Evolutionary conservation across 345 rosid genomes (phyloP).

Genomic region (Lumnitzera littorea): DNA sequence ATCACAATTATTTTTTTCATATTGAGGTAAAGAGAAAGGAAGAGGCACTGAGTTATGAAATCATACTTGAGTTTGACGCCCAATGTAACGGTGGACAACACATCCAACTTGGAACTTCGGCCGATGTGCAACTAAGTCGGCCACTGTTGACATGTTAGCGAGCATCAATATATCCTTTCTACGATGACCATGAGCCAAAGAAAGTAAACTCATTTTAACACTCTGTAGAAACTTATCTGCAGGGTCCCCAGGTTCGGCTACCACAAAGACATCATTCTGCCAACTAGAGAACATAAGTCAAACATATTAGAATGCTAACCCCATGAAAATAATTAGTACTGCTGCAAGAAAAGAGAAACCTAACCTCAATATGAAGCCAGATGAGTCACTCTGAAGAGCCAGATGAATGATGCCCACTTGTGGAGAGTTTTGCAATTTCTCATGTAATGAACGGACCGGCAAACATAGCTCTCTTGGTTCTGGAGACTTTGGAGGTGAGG

Average conservation of each 20-base stretch:
- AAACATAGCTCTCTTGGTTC: conserved; percentile 60
- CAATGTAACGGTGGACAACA: conserved; percentile 77
- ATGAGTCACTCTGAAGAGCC: conserved; percentile 77
- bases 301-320: conserved; percentile 18
- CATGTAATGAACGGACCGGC: conserved; percentile 72
- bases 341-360: conserved; percentile 5
- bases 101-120: conserved; percentile 89
- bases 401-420: conserved; percentile 93
- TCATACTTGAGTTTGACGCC: conserved; percentile 86
- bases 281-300: conserved; percentile 40
- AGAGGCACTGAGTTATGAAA: not conserved
- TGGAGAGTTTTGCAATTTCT: conserved; percentile 78
- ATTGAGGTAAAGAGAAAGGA: not conserved
- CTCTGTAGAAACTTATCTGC: conserved; percentile 81
- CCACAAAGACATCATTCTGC: conserved; percentile 98
- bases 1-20: too few relatives aligned
- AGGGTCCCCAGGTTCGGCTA: conserved; percentile 96
- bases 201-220: conserved; percentile 69
- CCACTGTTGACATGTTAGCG: conserved; percentile 57
- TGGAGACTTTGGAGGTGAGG: conserved; percentile 73
- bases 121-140: conserved; percentile 56
- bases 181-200: conserved; percentile 43
- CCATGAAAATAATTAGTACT: conserved; percentile 10
- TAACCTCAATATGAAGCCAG: conserved; percentile 82
- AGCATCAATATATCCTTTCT: conserved; percentile 48